Conservation (phyloP, 2,329 filamentous ascomycete genomes). For the Scolecobasidium constrictum region DNA sequence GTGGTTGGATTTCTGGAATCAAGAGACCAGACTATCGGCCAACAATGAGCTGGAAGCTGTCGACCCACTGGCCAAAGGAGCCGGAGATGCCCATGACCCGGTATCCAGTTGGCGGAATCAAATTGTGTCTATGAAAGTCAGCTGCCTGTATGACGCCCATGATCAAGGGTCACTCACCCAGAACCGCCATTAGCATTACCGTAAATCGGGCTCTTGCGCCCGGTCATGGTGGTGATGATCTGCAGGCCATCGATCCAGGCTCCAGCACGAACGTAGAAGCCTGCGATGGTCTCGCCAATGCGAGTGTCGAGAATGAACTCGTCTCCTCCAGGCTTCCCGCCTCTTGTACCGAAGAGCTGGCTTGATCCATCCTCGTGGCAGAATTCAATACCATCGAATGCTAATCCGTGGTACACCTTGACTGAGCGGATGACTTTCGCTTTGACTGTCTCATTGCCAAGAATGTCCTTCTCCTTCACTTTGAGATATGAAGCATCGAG, state of each 20-base stretch:
- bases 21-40: no score
- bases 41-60: constrained; percentile 76
- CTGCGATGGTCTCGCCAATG: constrained; percentile 75
- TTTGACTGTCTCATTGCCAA: constrained; percentile 25
- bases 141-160: neutral
- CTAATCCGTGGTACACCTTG: constrained; percentile 64
- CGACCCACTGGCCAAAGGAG: constrained; percentile 68
- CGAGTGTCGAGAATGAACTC: constrained; percentile 75
- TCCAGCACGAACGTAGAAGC: constrained; percentile 73
- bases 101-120: constrained; percentile 84
- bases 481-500: constrained; percentile 52
- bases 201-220: constrained; percentile 75
- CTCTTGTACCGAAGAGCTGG: constrained; percentile 77
- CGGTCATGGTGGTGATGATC: constrained; percentile 81
- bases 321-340: constrained; percentile 58
- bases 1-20: no score
- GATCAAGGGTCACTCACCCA: constrained; percentile 49
- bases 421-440: constrained; percentile 67
- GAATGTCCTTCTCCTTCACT: constrained; percentile 17
- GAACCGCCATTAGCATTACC: constrained; percentile 72
- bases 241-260: constrained; percentile 82
- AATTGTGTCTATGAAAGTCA: constrained; percentile 55
- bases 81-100: constrained; percentile 81
- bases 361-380: constrained; percentile 77
- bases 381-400: constrained; percentile 82